These are phyloP conservation scores for Neofusicoccum laricinum DNA, from an alignment of 2,329 filamentous ascomycete genomes.

Conservation along the genomic window DNA sequence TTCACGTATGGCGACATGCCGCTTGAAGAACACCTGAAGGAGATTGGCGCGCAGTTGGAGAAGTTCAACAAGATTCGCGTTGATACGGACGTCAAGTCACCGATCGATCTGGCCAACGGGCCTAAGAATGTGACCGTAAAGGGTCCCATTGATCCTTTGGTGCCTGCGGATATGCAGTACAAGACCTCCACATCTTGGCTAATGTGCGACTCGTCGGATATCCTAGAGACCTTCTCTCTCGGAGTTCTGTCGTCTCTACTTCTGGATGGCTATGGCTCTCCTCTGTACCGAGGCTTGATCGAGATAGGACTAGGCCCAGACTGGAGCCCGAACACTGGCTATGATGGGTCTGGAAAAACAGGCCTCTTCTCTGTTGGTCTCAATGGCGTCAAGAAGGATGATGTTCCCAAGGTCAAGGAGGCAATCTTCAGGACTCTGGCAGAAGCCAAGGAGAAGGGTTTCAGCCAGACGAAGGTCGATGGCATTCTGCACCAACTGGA, in stretches of 20 bases:
- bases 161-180: slow-evolving; percentile 80
- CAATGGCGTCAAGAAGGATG: slow-evolving; percentile 79
- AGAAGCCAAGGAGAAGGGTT: slow-evolving; percentile 70
- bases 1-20: slow-evolving; percentile 96
- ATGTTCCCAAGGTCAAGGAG: slow-evolving; percentile 73
- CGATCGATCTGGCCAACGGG: slow-evolving; percentile 66
- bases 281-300: slow-evolving; percentile 82
- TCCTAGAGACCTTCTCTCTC: slow-evolving; percentile 85
- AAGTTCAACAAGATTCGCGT: slow-evolving; percentile 68
- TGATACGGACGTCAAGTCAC: slow-evolving; percentile 71
- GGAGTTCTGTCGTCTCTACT: slow-evolving; percentile 78
- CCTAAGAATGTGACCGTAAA: slow-evolving; percentile 68
- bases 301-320: slow-evolving; percentile 88
- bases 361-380: slow-evolving; percentile 89
- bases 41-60: slow-evolving; percentile 71
- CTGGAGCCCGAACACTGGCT: slow-evolving; percentile 92
- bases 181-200: slow-evolving; percentile 96
- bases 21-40: slow-evolving; percentile 72
- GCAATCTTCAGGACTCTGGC: slow-evolving; percentile 70
- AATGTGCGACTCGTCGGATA: slow-evolving; percentile 75
- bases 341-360: slow-evolving; percentile 72
- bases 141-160: slow-evolving; percentile 83
- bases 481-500: slow-evolving; percentile 93
- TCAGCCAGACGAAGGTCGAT: slow-evolving; percentile 86
- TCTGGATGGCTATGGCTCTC: slow-evolving; percentile 93